Percentiles rank a stretch among this genome's conserved stretches.
Conservation (phyloP, 2,329 filamentous ascomycete genomes). For the Trichoderma oligosporum region DNA sequence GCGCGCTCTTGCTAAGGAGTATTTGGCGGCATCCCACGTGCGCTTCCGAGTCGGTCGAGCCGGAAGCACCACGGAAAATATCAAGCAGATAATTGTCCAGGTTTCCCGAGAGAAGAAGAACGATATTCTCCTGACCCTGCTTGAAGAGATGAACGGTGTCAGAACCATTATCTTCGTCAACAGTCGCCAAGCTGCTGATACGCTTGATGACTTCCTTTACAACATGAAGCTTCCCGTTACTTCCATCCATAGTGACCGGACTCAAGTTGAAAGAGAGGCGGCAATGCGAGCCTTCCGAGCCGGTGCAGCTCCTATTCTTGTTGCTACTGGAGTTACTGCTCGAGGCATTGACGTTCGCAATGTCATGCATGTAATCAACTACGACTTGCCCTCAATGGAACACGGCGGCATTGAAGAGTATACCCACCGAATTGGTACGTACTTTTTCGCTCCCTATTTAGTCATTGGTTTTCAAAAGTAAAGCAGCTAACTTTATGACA, state of each 20-base stretch:
- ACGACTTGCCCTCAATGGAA: conserved; percentile 69
- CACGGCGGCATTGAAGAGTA: conserved; percentile 94
- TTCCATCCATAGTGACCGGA: conserved; percentile 83
- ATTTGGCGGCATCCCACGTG: conserved; percentile 69
- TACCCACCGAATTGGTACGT: conserved; percentile 83
- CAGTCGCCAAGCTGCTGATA: conserved; percentile 70
- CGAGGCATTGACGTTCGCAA: conserved; percentile 87
- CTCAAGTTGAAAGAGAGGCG: conserved; percentile 87
- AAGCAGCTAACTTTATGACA: conserved; percentile 2
- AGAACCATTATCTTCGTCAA: conserved; percentile 92
- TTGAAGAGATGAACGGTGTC: conserved; percentile 65
- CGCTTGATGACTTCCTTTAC: conserved; percentile 82
- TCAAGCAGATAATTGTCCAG: conserved; percentile 71
- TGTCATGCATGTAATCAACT: conserved; percentile 91
- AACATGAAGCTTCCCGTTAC: conserved; percentile 76
- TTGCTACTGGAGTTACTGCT: conserved; percentile 81
- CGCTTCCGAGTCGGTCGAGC: conserved; percentile 83
- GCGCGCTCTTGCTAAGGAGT: conserved; percentile 71
- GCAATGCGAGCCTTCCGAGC: conserved; percentile 79
- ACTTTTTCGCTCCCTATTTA: not conserved
- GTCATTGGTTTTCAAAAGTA: not conserved
- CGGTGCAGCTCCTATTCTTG: conserved; percentile 71
- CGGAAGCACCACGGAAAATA: conserved; percentile 77
- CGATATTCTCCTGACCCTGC: conserved; percentile 65
- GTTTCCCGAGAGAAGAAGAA: conserved; percentile 66